Evolutionary conservation across 495 filamentous ascomycete genomes (phyloP).

Genomic region (Trichoderma asperelloides): DNA sequence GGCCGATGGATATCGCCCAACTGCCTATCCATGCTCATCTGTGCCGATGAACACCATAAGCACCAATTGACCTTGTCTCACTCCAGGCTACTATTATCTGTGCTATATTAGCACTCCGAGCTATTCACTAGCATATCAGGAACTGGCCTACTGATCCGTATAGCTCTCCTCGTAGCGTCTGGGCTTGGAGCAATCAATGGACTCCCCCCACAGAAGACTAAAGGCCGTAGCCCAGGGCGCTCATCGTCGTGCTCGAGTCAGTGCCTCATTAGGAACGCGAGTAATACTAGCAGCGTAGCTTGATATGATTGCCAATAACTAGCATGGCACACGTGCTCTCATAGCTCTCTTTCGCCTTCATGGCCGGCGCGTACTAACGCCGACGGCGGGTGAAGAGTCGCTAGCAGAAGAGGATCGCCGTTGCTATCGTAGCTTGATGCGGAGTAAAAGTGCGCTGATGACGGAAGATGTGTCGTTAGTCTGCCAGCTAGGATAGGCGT

Average conservation of each 20-base stretch:
- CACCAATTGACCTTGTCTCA: slow-evolving; percentile 1
- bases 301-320: not conserved
- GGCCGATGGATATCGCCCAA: not conserved
- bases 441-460: not conserved
- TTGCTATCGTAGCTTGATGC: not conserved
- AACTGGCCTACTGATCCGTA: not conserved
- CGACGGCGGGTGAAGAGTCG: not conserved
- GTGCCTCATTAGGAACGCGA: not conserved
- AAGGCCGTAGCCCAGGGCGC: not conserved
- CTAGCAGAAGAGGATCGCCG: not conserved
- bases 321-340: not conserved
- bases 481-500: not conserved
- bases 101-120: not conserved
- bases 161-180: not conserved
- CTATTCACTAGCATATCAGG: not conserved
- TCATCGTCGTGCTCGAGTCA: not conserved
- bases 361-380: not conserved
- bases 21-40: not conserved
- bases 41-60: not conserved
- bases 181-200: not conserved
- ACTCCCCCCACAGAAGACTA: not conserved
- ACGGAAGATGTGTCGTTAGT: slow-evolving; percentile 2
- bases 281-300: not conserved
- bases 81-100: not conserved
- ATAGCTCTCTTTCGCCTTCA: not conserved